phyloP scores from a whole-genome alignment of 352 stramenopile species.

The Pythium volutum region DNA sequence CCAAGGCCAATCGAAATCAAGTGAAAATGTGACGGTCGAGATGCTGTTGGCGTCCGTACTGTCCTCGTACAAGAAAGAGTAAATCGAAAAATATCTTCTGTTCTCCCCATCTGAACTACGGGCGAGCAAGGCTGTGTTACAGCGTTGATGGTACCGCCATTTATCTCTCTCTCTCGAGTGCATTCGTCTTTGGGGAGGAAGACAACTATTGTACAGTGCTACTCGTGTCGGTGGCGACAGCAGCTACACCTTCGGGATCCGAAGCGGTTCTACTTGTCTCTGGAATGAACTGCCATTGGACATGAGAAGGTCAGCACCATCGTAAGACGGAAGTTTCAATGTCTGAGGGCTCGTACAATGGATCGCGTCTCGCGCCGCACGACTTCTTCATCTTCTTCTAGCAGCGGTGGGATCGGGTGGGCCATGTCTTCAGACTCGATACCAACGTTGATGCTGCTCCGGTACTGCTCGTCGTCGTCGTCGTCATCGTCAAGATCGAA shows the following conservation, averaged over 20 bases:
- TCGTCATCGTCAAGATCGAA: conserved; percentile 41
- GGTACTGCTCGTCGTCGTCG: conserved; percentile 33
- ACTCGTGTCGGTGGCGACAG: background rate
- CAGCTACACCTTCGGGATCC: background rate
- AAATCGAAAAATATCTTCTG: background rate
- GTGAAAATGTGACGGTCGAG: conserved; percentile 58
- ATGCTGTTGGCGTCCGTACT: conserved; percentile 80
- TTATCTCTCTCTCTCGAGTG: too few species aligned
- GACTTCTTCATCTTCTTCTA: conserved; percentile 61
- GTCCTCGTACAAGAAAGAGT: conserved; percentile 69
- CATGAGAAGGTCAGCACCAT: background rate
- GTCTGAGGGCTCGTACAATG: conserved; percentile 16
- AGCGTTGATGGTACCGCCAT: too few species aligned
- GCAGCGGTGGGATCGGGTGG: conserved; percentile 34
- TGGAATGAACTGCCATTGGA: conserved; percentile 14
- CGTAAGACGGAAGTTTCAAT: background rate
- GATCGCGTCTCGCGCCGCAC: conserved; percentile 47
- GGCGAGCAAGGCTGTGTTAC: too few species aligned
- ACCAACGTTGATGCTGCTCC: conserved; percentile 24
- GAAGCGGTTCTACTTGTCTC: background rate
- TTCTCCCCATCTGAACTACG: background rate
- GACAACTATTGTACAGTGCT: background rate
- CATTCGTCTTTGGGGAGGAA: background rate
- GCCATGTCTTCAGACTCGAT: conserved; percentile 19
- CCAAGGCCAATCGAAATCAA: conserved; percentile 30